Percentiles rank a stretch among this genome's conserved stretches.
Evolutionary conservation across 441 rosid species (phyloP).

Genomic region (Capsella rubella): DNA sequence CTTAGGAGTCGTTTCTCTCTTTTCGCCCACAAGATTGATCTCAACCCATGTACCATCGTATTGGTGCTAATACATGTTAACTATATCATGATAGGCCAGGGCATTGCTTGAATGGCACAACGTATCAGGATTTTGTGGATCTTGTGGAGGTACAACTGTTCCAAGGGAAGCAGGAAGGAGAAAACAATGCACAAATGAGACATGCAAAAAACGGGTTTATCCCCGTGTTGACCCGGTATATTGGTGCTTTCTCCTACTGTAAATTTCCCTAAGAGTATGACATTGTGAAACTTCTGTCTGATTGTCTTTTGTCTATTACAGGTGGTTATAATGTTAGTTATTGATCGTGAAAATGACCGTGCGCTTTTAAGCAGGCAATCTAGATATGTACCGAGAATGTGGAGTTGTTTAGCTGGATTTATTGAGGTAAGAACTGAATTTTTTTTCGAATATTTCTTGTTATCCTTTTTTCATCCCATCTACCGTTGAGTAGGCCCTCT

Average conservation of each 20-base stretch:
- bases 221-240: slow-evolving; percentile 96
- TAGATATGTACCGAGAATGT: slow-evolving; percentile 84
- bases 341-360: slow-evolving; percentile 82
- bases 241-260: slow-evolving; percentile 31
- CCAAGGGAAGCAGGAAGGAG: slow-evolving; percentile 84
- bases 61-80: neutral
- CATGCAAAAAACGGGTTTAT: slow-evolving; percentile 72
- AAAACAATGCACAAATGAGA: slow-evolving; percentile 71
- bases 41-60: neutral
- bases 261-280: neutral
- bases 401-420: slow-evolving; percentile 98
- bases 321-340: slow-evolving; percentile 97
- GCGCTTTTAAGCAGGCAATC: slow-evolving; percentile 83
- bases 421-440: slow-evolving; percentile 62
- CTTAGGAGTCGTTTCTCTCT: neutral
- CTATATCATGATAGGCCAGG: slow-evolving; percentile 60
- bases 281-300: slow-evolving; percentile 11
- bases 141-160: slow-evolving; percentile 69
- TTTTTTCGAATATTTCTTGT: neutral
- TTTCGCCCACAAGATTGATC: neutral
- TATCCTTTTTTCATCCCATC: neutral
- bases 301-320: slow-evolving; percentile 32
- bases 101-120: slow-evolving; percentile 92
- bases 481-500: neutral
- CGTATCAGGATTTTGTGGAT: slow-evolving; percentile 72